Conservation (phyloP, 345 rosid genomes). For the Toxicodendron radicans region DNA sequence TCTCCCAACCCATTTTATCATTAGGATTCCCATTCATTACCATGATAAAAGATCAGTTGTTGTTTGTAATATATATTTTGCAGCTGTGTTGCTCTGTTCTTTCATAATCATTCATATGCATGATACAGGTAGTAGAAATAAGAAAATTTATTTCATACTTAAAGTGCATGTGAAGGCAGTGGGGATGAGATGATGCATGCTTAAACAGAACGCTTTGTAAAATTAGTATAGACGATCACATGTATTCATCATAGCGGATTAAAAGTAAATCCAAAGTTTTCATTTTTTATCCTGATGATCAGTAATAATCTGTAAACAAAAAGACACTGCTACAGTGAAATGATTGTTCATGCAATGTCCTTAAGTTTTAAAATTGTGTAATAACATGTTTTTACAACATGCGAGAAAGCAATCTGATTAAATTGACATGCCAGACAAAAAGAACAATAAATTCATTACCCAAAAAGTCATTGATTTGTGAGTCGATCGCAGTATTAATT, state of each 20-base stretch:
- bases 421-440: neutral
- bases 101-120: neutral
- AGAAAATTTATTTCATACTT: neutral
- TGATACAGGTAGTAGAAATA: neutral
- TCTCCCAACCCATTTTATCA: no score
- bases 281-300: neutral
- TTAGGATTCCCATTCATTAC: no score
- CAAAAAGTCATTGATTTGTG: neutral
- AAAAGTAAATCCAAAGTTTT: neutral
- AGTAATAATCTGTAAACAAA: neutral
- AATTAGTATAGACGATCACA: neutral
- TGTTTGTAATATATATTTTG: neutral
- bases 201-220: slow-evolving; percentile 3
- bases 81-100: neutral
- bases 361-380: neutral
- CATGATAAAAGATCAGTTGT: no score
- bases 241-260: neutral
- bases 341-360: neutral
- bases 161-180: slow-evolving; percentile 1
- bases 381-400: neutral
- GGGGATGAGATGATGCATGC: slow-evolving; percentile 1
- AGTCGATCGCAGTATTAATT: no score
- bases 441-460: neutral
- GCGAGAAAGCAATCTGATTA: neutral
- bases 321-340: neutral